Evolutionary conservation across 768 basidiomycete genomes (phyloP).

Genomic region (Kwoniella sp.): DNA sequence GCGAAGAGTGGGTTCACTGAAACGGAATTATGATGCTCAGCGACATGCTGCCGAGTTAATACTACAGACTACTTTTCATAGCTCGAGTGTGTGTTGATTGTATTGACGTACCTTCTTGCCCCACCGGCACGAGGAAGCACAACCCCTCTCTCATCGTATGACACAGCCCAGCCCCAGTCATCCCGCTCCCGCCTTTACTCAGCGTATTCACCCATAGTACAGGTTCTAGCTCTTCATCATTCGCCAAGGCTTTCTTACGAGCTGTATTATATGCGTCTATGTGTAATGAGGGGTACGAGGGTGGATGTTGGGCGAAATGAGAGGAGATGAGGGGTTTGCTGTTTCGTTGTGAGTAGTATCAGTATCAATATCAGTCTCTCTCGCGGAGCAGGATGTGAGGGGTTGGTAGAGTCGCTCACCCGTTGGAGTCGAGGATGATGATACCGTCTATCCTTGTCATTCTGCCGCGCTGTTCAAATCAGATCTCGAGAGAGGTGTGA

Average conservation of each 20-base stretch:
- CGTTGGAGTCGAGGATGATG: constrained; percentile 53
- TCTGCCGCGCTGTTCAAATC: not conserved
- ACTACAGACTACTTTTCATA: too few species aligned
- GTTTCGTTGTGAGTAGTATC: not conserved
- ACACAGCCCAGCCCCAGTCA: constrained; percentile 66
- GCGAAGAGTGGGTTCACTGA: constrained; percentile 86
- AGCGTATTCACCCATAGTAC: constrained; percentile 51
- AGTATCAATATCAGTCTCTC: too few species aligned
- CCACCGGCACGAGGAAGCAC: constrained; percentile 75
- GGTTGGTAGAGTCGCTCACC: constrained; percentile 38
- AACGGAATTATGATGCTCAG: not conserved
- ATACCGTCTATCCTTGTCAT: constrained; percentile 54
- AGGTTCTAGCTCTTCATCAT: constrained; percentile 44
- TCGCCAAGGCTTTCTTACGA: constrained; percentile 58
- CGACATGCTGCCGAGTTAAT: too few species aligned
- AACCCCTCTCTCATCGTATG: constrained; percentile 77
- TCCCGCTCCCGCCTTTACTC: constrained; percentile 30
- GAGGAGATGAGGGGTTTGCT: constrained; percentile 81
- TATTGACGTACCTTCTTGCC: constrained; percentile 78
- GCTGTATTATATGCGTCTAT: constrained; percentile 82
- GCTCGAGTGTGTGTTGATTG: too few species aligned
- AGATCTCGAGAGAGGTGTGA: not conserved
- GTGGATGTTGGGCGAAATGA: constrained; percentile 74
- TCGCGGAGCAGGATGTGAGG: too few species aligned
- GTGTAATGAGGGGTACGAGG: constrained; percentile 79